phyloP scores from a whole-genome alignment of 345 rosid species.

The Toxicodendron radicans region DNA sequence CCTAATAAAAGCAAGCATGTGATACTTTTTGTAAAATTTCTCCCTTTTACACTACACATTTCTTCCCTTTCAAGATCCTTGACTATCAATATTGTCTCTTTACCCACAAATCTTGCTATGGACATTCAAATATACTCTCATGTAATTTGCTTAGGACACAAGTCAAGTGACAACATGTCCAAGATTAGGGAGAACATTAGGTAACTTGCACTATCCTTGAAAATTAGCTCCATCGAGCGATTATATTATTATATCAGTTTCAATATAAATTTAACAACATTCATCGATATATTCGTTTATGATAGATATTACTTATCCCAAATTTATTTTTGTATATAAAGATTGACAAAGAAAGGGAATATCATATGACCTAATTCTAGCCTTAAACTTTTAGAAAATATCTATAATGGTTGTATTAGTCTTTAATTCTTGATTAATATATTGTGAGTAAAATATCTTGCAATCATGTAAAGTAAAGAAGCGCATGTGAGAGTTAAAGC shows the following conservation, averaged over 20 bases:
- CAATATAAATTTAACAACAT: too few species aligned
- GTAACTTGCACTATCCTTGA: not conserved
- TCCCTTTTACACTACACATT: constrained; percentile 8
- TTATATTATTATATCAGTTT: too few species aligned
- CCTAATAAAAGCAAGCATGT: constrained; percentile 27
- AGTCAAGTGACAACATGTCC: not conserved
- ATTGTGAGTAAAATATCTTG: not conserved
- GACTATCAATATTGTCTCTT: not conserved
- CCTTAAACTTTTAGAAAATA: not conserved
- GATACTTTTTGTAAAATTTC: constrained; percentile 19
- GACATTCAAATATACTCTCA: not conserved
- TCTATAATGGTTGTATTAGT: not conserved
- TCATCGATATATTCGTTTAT: too few species aligned
- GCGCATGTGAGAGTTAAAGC: constrained; percentile 26
- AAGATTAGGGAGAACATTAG: not conserved
- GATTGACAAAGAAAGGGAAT: not conserved
- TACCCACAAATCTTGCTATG: not conserved
- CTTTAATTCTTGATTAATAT: not conserved
- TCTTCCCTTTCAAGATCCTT: constrained; percentile 19
- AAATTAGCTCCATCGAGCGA: not conserved
- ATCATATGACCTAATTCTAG: not conserved
- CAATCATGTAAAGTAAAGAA: constrained; percentile 14
- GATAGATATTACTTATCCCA: too few species aligned
- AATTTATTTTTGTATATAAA: too few species aligned
- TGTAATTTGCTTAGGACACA: not conserved